Evolutionary conservation across 768 basidiomycete species (phyloP).

Genomic region (Kwoniella bestiolae): DNA sequence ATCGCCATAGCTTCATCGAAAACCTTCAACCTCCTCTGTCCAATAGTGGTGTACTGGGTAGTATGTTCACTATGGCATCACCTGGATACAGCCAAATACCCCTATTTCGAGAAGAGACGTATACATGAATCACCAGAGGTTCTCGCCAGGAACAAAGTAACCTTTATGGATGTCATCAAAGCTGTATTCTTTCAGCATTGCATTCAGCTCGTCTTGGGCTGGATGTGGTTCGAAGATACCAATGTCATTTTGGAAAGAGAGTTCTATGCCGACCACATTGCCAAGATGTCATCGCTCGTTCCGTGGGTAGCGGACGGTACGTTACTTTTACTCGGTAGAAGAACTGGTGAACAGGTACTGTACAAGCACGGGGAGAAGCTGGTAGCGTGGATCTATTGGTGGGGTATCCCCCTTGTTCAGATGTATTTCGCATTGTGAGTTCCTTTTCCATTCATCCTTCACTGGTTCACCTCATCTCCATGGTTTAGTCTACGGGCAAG

Average conservation of each 20-base stretch:
- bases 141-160: conserved; percentile 72
- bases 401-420: conserved; percentile 77
- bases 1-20: conserved; percentile 70
- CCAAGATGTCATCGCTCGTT: conserved; percentile 49
- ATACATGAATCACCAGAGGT: conserved; percentile 88
- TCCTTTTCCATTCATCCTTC: background rate
- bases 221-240: conserved; percentile 67
- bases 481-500: background rate
- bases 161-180: conserved; percentile 70
- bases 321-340: conserved; percentile 60
- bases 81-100: conserved; percentile 70
- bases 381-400: conserved; percentile 84
- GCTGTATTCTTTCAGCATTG: conserved; percentile 86
- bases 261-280: conserved; percentile 51
- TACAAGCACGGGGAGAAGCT: conserved; percentile 58
- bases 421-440: conserved; percentile 82
- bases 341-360: conserved; percentile 59
- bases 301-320: conserved; percentile 59
- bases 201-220: conserved; percentile 78
- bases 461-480: too few relatives aligned
- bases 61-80: conserved; percentile 77
- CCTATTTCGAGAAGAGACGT: conserved; percentile 77
- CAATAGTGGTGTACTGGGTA: conserved; percentile 82
- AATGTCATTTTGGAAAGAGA: conserved; percentile 43
- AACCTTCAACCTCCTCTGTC: conserved; percentile 71